Evolutionary conservation across 179 eudicot species (phyloP).

Genomic region (Silene noctiflora): DNA sequence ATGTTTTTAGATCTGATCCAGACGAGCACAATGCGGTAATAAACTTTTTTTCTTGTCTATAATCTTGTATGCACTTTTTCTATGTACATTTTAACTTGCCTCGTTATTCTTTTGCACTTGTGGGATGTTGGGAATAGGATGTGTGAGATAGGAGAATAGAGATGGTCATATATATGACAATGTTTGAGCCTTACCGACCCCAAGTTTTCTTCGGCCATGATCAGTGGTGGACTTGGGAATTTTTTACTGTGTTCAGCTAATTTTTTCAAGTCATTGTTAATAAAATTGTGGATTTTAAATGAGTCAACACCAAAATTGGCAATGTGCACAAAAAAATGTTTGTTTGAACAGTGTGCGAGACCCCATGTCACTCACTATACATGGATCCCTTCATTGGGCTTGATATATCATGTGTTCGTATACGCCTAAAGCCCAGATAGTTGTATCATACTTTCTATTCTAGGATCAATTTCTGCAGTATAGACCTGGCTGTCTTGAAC

Average conservation of each 20-base stretch:
- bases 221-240: no score
- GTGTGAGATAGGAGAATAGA: constrained; percentile 1
- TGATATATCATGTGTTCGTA: background rate
- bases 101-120: background rate
- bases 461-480: background rate
- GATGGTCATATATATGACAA: background rate
- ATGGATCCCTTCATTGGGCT: background rate
- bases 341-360: no score
- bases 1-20: constrained; percentile 83
- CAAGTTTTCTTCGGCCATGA: background rate
- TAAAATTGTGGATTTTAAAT: no score
- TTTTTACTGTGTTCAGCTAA: no score
- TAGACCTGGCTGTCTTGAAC: background rate
- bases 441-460: background rate
- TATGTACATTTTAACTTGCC: background rate
- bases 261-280: no score
- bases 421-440: background rate
- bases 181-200: background rate
- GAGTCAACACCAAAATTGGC: no score
- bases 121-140: background rate
- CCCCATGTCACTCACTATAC: no score
- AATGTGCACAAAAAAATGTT: no score
- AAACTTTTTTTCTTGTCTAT: background rate
- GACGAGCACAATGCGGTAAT: constrained; percentile 80
- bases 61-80: background rate